phyloP scores from a whole-genome alignment of 2,329 filamentous ascomycete species.

The Endothia cerciana region DNA sequence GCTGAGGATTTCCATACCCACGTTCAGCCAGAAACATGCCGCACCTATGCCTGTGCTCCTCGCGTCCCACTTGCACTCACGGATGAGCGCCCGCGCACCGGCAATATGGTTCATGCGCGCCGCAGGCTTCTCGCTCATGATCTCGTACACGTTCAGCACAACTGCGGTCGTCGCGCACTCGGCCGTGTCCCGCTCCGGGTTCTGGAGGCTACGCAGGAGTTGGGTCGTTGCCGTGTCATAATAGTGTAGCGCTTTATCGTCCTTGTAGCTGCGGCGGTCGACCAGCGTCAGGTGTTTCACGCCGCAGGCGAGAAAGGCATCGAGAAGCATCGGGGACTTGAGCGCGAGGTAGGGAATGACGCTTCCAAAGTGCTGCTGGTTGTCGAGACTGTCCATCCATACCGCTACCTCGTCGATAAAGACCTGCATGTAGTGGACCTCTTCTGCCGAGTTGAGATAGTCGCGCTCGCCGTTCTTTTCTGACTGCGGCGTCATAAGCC shows the following conservation, averaged over 20 bases:
- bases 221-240: constrained; percentile 85
- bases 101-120: constrained; percentile 90
- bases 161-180: constrained; percentile 88
- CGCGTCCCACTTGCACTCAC: constrained; percentile 88
- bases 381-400: constrained; percentile 94
- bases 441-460: constrained; percentile 74
- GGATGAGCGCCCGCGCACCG: constrained; percentile 81
- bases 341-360: constrained; percentile 83
- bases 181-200: constrained; percentile 80
- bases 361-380: constrained; percentile 82
- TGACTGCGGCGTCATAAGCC: constrained; percentile 46
- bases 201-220: constrained; percentile 75
- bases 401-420: constrained; percentile 88
- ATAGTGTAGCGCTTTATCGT: constrained; percentile 79
- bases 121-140: constrained; percentile 80
- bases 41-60: constrained; percentile 76
- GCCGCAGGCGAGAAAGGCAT: constrained; percentile 87
- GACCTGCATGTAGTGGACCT: constrained; percentile 87
- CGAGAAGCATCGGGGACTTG: constrained; percentile 83
- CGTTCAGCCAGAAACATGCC: constrained; percentile 93
- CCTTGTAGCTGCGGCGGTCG: constrained; percentile 66
- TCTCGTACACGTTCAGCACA: constrained; percentile 88
- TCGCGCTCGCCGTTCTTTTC: constrained; percentile 54
- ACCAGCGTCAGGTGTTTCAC: constrained; percentile 78
- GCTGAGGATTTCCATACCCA: constrained; percentile 86